Evolutionary conservation across 1,139 yeast species (phyloP).

Genomic region (Debaryomyces robertsiae): DNA sequence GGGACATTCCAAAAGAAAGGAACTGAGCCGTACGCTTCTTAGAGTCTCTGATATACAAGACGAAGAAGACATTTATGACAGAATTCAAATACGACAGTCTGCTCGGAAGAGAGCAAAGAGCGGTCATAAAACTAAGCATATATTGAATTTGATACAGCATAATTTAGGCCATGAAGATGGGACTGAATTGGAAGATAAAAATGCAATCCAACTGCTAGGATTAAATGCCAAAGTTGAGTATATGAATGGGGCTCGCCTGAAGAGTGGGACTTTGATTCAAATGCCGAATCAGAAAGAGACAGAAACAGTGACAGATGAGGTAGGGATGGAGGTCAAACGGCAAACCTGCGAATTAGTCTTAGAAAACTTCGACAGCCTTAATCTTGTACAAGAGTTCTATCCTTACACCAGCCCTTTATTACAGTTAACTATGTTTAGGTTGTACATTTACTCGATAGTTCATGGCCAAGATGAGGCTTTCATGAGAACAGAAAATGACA

Average conservation of each 20-base stretch:
- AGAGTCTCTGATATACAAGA: slow-evolving; percentile 11
- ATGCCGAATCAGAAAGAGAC: too few relatives aligned
- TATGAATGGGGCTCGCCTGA: neutral
- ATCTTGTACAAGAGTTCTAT: slow-evolving; percentile 5
- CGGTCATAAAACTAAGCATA: slow-evolving; percentile 5
- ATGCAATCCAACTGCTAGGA: slow-evolving; percentile 1
- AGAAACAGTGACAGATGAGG: too few relatives aligned
- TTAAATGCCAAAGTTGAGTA: neutral
- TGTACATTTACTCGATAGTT: slow-evolving; percentile 13
- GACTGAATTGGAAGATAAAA: neutral
- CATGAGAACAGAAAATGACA: neutral
- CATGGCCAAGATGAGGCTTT: slow-evolving; percentile 12
- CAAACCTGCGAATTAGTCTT: slow-evolving; percentile 3
- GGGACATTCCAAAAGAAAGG: neutral
- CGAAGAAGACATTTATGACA: slow-evolving; percentile 12
- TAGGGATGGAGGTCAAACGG: neutral
- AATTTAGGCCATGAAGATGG: slow-evolving; percentile 6
- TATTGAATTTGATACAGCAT: slow-evolving; percentile 3
- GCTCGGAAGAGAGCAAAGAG: neutral
- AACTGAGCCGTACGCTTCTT: neutral
- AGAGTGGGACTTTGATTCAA: neutral
- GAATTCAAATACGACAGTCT: slow-evolving; percentile 8
- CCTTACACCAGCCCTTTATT: neutral
- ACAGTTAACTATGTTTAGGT: slow-evolving; percentile 10
- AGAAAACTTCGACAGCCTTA: slow-evolving; percentile 13